phyloP scores from a whole-genome alignment of 441 rosid species.

The Adansonia grandidieri region DNA sequence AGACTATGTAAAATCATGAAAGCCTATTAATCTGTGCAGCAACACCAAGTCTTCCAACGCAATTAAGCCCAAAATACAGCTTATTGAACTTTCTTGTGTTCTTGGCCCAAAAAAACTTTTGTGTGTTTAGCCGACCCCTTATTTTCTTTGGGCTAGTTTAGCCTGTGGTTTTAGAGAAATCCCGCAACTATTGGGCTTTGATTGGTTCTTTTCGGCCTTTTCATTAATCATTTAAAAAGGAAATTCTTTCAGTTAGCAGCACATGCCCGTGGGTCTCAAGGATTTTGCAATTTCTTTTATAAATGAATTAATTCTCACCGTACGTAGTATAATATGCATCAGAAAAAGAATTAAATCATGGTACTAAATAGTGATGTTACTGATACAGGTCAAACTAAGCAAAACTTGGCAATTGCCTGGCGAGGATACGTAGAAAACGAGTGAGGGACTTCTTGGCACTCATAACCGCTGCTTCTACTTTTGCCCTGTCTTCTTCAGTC shows the following conservation, averaged over 20 bases:
- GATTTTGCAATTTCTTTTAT: background rate
- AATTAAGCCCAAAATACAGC: background rate
- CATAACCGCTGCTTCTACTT: constrained; percentile 41
- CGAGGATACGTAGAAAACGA: constrained; percentile 52
- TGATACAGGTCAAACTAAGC: constrained; percentile 14
- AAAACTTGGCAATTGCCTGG: constrained; percentile 44
- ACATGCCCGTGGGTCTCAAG: background rate
- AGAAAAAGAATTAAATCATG: background rate
- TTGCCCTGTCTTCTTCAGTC: constrained; percentile 42
- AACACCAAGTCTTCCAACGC: background rate
- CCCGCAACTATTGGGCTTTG: background rate
- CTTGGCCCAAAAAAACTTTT: background rate
- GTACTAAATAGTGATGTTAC: constrained; percentile 23
- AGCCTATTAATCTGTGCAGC: background rate
- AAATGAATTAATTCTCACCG: background rate
- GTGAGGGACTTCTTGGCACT: constrained; percentile 57
- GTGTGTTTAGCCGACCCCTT: too few relatives aligned
- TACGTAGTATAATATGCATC: background rate
- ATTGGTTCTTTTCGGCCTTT: background rate
- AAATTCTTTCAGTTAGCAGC: background rate
- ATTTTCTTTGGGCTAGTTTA: background rate
- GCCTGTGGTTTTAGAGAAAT: background rate
- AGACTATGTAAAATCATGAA: background rate
- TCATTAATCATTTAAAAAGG: too few relatives aligned
- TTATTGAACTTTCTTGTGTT: background rate